These are phyloP conservation scores for Fusarium sp. DNA, from an alignment of 2,329 filamentous ascomycete genomes.

Conservation along the genomic window DNA sequence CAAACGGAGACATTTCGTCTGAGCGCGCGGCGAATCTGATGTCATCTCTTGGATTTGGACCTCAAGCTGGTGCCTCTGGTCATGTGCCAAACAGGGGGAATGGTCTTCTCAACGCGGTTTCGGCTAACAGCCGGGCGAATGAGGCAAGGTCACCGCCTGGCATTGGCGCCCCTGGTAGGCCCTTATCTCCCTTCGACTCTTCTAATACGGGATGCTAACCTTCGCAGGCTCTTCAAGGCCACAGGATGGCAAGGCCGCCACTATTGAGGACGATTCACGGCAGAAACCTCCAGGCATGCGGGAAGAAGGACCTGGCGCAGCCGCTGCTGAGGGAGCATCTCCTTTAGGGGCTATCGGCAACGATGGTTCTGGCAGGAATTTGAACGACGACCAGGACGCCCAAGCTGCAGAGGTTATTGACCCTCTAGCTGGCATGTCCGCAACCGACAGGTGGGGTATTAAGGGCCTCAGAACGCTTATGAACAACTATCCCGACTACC, in stretches of 20 bases:
- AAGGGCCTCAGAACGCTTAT: slow-evolving; percentile 74
- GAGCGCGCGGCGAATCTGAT: slow-evolving; percentile 66
- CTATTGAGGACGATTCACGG: slow-evolving; percentile 58
- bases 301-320: slow-evolving; percentile 53
- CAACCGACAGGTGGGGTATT: slow-evolving; percentile 73
- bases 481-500: slow-evolving; percentile 73
- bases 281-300: slow-evolving; percentile 59
- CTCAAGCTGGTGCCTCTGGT: slow-evolving; percentile 55
- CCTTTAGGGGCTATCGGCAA: slow-evolving; percentile 62
- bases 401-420: slow-evolving; percentile 62
- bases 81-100: slow-evolving; percentile 64
- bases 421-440: slow-evolving; percentile 71
- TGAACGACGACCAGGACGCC: slow-evolving; percentile 57
- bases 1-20: slow-evolving; percentile 68
- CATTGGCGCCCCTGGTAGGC: slow-evolving; percentile 52
- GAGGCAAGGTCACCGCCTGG: slow-evolving; percentile 64
- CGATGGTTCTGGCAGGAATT: slow-evolving; percentile 54
- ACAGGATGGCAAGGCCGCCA: slow-evolving; percentile 57
- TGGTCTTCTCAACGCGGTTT: slow-evolving; percentile 73
- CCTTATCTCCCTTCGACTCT: background rate
- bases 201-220: slow-evolving; percentile 37
- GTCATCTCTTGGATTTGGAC: slow-evolving; percentile 66
- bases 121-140: slow-evolving; percentile 65
- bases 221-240: slow-evolving; percentile 51
- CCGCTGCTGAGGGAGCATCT: slow-evolving; percentile 55